Percentiles rank a stretch among this genome's conserved stretches.
phyloP scores from a whole-genome alignment of 169 alveolate species.

The Cryptosporidium andersoni region DNA sequence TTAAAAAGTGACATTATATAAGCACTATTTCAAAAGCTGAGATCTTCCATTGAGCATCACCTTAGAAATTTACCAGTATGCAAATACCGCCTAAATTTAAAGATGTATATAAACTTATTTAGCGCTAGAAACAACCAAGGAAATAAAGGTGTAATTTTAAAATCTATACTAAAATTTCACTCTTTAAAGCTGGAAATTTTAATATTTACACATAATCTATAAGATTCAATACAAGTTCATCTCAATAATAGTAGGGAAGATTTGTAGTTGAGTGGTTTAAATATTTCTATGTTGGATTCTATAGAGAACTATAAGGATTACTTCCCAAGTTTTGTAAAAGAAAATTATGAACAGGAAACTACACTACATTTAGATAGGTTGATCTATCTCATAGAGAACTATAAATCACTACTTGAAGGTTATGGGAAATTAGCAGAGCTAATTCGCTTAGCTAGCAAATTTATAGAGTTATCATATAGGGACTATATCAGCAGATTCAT shows the following conservation, averaged over 20 bases:
- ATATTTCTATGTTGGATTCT: conserved; percentile 33
- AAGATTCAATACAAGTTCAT: neutral
- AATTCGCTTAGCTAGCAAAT: conserved; percentile 16
- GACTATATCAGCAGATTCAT: conserved; percentile 4
- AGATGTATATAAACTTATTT: neutral
- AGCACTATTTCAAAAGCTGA: too few relatives aligned
- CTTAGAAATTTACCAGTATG: neutral
- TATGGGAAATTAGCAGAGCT: conserved; percentile 1
- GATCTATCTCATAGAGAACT: neutral
- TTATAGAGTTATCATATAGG: conserved; percentile 36
- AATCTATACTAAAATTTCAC: neutral
- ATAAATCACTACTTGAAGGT: too few relatives aligned
- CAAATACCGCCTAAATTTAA: conserved; percentile 1
- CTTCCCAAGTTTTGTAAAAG: conserved; percentile 42
- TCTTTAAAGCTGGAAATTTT: neutral
- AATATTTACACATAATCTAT: neutral
- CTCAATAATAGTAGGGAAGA: neutral
- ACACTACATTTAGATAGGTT: conserved; percentile 19
- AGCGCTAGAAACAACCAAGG: neutral
- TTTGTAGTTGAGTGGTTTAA: neutral
- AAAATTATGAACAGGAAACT: conserved; percentile 18
- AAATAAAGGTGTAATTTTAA: neutral
- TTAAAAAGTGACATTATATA: too few relatives aligned
- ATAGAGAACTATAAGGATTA: conserved; percentile 43
- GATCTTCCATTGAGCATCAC: neutral